phyloP scores from a whole-genome alignment of 768 basidiomycete genomes.

The Cubamyces lactineus region DNA sequence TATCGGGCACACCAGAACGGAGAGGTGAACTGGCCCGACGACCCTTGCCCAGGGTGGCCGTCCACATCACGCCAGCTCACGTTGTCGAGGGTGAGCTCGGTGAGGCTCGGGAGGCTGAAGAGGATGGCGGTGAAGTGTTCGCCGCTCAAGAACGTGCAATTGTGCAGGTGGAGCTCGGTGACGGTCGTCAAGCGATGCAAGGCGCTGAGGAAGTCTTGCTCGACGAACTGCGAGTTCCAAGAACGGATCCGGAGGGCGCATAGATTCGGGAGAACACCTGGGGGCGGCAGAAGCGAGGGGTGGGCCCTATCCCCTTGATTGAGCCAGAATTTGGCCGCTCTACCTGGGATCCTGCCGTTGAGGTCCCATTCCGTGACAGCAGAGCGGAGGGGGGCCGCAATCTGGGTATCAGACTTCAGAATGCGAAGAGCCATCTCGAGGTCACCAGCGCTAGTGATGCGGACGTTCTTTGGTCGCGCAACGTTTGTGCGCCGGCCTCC shows the following conservation, averaged over 20 bases:
- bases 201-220: not conserved
- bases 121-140: not conserved
- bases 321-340: not conserved
- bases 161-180: conserved; percentile 5
- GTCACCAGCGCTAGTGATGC: not conserved
- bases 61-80: conserved; percentile 1
- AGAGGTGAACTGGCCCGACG: not conserved
- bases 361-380: not conserved
- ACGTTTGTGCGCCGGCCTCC: not conserved
- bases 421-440: not conserved
- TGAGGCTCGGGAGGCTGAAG: conserved; percentile 1
- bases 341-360: not conserved
- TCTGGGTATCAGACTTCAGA: not conserved
- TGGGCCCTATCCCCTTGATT: not conserved
- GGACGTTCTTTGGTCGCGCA: not conserved
- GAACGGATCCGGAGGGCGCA: not conserved
- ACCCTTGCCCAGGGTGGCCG: not conserved
- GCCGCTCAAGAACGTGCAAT: not conserved
- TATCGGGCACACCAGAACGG: not conserved
- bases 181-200: not conserved
- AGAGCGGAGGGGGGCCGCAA: not conserved
- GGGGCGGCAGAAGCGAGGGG: not conserved
- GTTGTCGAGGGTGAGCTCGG: conserved; percentile 5
- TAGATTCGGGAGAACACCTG: not conserved
- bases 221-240: not conserved